Base-by-base conservation (phyloP, 352 stramenopile genomes). In the Pythium rishiriense region DNA sequence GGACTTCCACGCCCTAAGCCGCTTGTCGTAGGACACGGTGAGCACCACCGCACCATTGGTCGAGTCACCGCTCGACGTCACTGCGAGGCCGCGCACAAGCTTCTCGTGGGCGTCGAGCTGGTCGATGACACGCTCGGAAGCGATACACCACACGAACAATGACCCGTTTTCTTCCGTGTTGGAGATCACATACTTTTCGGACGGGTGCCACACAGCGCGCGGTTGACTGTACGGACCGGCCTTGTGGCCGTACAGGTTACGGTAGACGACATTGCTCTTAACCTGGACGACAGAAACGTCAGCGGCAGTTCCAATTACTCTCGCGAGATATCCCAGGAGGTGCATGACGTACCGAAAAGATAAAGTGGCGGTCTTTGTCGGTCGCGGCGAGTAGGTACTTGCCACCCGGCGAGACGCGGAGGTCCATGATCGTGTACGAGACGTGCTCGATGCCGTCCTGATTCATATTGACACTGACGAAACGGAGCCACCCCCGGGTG, bases 401-500 rank as follows among this genome's bases (percentile, higher is more conserved):
- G 47, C 78, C 78, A 52, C 68, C 54, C n/a, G 86, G 84, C 7
- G 84, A 92, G 25, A 88, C 58, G 25, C 73, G 84, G 48, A 95
- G 59, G 54, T 95, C 83, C 81, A 95, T 90, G 57, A 95, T 95
- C 46, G 82, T 91, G 64, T 91, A 95, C 24, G 86, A 95, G 8
- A 93, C 84, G 67, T 95, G 86, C 62, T 95, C 86, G 42, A 93
- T 95, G 12, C 69, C 81, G 46, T 95, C 86, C 28, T 82, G 72
- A 59, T 95, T 95, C 84, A 95, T 95, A 62, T 93, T 95, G 15
- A 95, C 61, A 58, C 86, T 93, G 26, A 26, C 8, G 24, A 47
- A 3, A 14, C 21, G 14, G 28, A 47, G 33, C 22, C 49, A 28
- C 12, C 25, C 35, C 31, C 35, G 12, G n/a, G n/a, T n/a, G n/a